Evolutionary conservation across 768 basidiomycete genomes (phyloP).

Genomic region (Amanita pseudoporphyria): DNA sequence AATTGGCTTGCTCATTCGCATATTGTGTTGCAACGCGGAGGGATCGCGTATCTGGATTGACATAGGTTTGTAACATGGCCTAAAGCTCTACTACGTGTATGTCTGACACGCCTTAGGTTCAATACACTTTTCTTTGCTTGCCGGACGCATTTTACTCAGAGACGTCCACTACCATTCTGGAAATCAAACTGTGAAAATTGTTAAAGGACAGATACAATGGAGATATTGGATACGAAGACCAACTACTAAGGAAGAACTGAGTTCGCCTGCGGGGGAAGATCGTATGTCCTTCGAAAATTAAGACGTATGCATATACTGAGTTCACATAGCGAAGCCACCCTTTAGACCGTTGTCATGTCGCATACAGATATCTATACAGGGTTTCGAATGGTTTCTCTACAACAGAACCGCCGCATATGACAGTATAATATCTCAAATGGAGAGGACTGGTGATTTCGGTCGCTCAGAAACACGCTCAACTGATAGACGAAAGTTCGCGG

Average conservation of each 20-base stretch:
- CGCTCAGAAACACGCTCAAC: slow-evolving; percentile 27
- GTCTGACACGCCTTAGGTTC: slow-evolving; percentile 45
- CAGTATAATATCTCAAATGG: slow-evolving; percentile 72
- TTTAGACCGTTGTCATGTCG: slow-evolving; percentile 54
- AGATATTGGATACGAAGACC: slow-evolving; percentile 87
- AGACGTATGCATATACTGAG: slow-evolving; percentile 1
- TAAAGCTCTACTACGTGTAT: background rate
- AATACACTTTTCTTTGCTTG: slow-evolving; percentile 83
- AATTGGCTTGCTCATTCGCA: slow-evolving; percentile 54
- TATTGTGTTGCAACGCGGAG: slow-evolving; percentile 71
- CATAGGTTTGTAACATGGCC: slow-evolving; percentile 42
- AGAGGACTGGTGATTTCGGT: slow-evolving; percentile 24
- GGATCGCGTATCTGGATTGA: slow-evolving; percentile 77
- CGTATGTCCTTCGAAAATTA: slow-evolving; percentile 26
- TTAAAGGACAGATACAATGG: slow-evolving; percentile 86
- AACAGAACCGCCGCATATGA: slow-evolving; percentile 89
- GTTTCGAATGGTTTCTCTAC: slow-evolving; percentile 89
- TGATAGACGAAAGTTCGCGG: slow-evolving; percentile 23
- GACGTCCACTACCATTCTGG: slow-evolving; percentile 86
- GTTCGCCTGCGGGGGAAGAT: slow-evolving; percentile 38
- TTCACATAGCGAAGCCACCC: slow-evolving; percentile 23
- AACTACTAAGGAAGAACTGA: slow-evolving; percentile 63
- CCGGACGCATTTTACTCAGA: slow-evolving; percentile 82
- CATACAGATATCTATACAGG: slow-evolving; percentile 70
- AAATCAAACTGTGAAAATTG: slow-evolving; percentile 79